Evolutionary conservation across 2,329 filamentous ascomycete species (phyloP), one percentile per base, ranked within the genome.

Genomic region (Lecanoromycetidae sp.): DNA sequence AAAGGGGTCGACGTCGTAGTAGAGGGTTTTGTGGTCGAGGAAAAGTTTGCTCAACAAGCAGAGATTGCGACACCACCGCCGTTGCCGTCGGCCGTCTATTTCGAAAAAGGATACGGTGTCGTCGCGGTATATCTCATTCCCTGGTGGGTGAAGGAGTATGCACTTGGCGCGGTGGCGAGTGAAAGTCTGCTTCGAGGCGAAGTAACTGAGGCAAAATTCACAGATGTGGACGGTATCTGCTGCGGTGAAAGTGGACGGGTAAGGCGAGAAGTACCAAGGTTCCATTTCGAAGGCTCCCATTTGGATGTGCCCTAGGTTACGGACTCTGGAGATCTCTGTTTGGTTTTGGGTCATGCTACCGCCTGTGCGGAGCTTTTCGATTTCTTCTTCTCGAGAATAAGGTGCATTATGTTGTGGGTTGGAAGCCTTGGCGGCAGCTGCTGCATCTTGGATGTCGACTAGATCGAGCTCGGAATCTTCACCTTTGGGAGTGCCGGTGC

Each of bases 291-390:
- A 83, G 57, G 82, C 80, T 36, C 91, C 93, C 72, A 98, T 96
- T 62, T 96, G 90, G 3, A 98, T 82, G 56, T 84, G 88, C 46
- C 85, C 86, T 55, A 98, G 80, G 61, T 98, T 98, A 59, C 91
- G 82, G 46, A 98, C 94, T 44, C 93, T 83, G 20, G 90, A 90
- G 52, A 98, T 87, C 61, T 98, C 93, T 10, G 90, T 87, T 48
- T 94, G 91, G 55, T 96, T 96, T 62, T 98, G 93, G 9, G 93
- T 98, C 91, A 98, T 96, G 52, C 87, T 95, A 26, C 91, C 93
- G 20, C 86, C 85, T 3, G 87, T 94, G 33, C 91, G 80, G 8
- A 98, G 74, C 61, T 95, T 94, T 63, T 98, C 91, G 48, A 96
- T 95, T 63, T 98, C 91, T 54, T 93, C 85, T 62, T 94, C 85